Base-by-base conservation (phyloP, 2,329 filamentous ascomycete genomes). In the Ampelomyces quisqualis region DNA sequence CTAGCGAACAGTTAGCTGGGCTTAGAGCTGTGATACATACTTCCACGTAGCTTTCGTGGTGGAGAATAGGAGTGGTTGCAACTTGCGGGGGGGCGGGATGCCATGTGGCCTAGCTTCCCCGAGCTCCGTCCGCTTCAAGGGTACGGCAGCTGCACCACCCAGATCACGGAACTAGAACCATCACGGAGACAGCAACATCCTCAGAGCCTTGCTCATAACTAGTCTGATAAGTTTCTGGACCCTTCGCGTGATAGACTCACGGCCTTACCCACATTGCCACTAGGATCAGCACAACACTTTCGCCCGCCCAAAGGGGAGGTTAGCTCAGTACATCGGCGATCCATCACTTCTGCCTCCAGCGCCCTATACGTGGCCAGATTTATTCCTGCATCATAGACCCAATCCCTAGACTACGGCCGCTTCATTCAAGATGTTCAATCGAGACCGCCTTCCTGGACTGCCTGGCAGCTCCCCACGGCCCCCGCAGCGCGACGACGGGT, bases 391-490 rank as follows among this genome's bases (percentile, higher is more conserved):
- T 18, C 10, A 43, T 21, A 43, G 2, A 26, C n/a, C 6, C n/a
- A 23, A 11, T 13, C 17, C 9, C 15, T 14, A 5, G 5, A 11
- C 15, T 20, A 20, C 34, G 5, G 20, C 11, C 30, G 7, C 19
- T 19, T 13, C 27, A 8, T 21, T 21, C 9, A 40, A 9, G 35
- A 81, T 81, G 78, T 81, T 81, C 61, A 80, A 79, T 60, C 75
- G 78, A 49, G 73, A 74, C 58, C 75, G 76, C 44, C 60, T 75
- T n/a, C 69, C 70, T 27, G 70, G 71, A 6, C 20, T 78, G 73
- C 56, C 70, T 43, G 64, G 70, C 36, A 66, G 67, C 36, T 65
- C 68, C 29, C 69, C 69, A 17, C 69, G 70, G 21, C 68, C 69
- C 24, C 67, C 68, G 20, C 65, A 63, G 22, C 70, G 64, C 43